A percentile compares a stretch with the other conserved stretches of the same genome.
These are phyloP conservation scores for Populus trichocarpa DNA, from an alignment of 441 rosid genomes.

Conservation along the genomic window DNA sequence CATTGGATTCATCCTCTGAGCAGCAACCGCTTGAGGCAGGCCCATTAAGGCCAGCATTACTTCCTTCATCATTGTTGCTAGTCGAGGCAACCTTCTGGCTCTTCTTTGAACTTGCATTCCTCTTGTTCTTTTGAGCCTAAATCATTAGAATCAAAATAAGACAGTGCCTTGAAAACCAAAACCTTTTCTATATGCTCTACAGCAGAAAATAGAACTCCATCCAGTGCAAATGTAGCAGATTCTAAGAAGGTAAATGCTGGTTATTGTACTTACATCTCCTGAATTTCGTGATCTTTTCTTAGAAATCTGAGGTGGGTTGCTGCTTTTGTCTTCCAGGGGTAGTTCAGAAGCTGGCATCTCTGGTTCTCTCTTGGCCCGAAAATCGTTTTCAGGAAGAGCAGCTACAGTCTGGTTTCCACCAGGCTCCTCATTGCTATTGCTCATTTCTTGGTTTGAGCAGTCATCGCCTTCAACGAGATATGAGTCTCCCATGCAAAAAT, in stretches of 20 bases:
- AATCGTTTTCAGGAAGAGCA: constrained; percentile 16
- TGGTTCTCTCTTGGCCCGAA: constrained; percentile 18
- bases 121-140: constrained; percentile 43
- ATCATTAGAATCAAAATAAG: constrained; percentile 16
- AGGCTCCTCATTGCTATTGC: constrained; percentile 27
- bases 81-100: constrained; percentile 30
- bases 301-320: constrained; percentile 29
- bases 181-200: background rate
- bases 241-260: background rate
- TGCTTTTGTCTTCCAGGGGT: constrained; percentile 24
- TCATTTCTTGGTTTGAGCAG: constrained; percentile 28
- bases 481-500: constrained; percentile 38
- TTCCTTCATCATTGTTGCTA: constrained; percentile 36
- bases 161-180: background rate
- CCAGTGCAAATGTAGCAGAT: background rate
- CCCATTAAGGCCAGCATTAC: constrained; percentile 18
- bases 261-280: constrained; percentile 45
- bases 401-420: constrained; percentile 14
- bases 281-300: constrained; percentile 50
- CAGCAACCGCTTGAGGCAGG: constrained; percentile 45
- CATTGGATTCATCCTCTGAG: constrained; percentile 59
- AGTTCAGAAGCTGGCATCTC: constrained; percentile 9
- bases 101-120: constrained; percentile 42
- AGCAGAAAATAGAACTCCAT: background rate
- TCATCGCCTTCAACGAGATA: constrained; percentile 38